These are phyloP conservation scores for Colletotrichum paranaense DNA, from an alignment of 2,329 filamentous ascomycete species.

Conservation along the genomic window DNA sequence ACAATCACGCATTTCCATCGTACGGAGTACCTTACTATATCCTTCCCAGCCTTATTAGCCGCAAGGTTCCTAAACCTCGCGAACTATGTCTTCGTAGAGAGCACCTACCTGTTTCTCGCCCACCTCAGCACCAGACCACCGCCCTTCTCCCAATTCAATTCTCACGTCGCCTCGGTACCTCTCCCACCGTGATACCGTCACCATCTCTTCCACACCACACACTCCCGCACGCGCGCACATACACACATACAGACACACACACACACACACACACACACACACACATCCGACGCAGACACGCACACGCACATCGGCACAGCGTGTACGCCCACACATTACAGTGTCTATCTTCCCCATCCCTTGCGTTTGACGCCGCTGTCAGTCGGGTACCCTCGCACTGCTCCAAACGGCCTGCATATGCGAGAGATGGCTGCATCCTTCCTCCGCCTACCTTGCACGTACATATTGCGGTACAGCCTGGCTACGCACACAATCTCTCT, in stretches of 20 bases:
- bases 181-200: background rate
- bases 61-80: background rate
- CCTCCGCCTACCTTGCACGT: slow-evolving; percentile 19
- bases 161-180: background rate
- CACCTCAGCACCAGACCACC: background rate
- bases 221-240: background rate
- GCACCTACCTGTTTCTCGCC: background rate
- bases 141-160: background rate
- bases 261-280: background rate
- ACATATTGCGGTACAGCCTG: slow-evolving; percentile 14
- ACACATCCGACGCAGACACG: background rate
- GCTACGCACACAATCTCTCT: slow-evolving; percentile 24
- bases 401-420: slow-evolving; percentile 36
- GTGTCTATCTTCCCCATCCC: background rate
- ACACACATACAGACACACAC: background rate
- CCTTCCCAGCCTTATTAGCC: background rate
- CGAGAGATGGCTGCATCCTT: slow-evolving; percentile 35
- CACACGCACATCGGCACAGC: background rate
- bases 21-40: background rate
- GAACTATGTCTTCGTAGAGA: background rate
- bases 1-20: background rate
- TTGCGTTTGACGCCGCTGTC: slow-evolving; percentile 5
- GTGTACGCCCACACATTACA: background rate
- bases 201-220: background rate
- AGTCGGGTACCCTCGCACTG: slow-evolving; percentile 26